Conservation (phyloP, 1,284 basidiomycete genomes). For the Apiotrichum akiyoshidainum region DNA sequence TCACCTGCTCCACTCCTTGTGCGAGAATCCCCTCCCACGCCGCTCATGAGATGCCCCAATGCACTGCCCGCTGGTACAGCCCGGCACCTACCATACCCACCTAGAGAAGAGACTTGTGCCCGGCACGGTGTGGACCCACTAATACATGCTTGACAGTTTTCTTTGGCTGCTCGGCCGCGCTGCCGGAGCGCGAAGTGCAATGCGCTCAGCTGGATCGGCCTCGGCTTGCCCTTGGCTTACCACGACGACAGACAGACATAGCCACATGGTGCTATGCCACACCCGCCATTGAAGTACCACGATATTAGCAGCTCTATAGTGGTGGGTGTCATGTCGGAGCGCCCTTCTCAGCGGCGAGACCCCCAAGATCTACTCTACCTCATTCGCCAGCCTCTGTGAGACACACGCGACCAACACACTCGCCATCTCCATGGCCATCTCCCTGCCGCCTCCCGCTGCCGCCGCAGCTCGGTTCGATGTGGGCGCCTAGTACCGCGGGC, state of each 20-base stretch:
- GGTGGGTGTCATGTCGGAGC: neutral
- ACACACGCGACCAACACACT: neutral
- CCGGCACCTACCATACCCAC: conserved; percentile 3
- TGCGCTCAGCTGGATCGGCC: neutral
- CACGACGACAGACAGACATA: neutral
- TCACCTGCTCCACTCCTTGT: neutral
- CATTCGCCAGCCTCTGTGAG: neutral
- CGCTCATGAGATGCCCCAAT: neutral
- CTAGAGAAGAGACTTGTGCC: neutral
- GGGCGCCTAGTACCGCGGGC: conserved; percentile 52
- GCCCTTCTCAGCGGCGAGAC: no score
- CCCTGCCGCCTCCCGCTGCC: neutral
- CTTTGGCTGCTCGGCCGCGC: neutral
- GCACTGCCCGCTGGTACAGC: neutral
- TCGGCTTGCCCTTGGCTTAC: neutral
- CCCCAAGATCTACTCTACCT: neutral
- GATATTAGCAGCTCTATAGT: neutral
- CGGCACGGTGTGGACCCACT: neutral
- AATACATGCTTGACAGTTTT: neutral
- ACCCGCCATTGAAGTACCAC: neutral
- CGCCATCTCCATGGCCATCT: neutral
- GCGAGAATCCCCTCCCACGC: neutral
- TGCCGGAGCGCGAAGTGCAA: no score
- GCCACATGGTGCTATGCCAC: neutral
- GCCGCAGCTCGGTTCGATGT: neutral